A percentile compares a stretch with the other conserved stretches of the same genome.
Evolutionary conservation across 768 basidiomycete species (phyloP).

Genomic region (Pholiota molesta): DNA sequence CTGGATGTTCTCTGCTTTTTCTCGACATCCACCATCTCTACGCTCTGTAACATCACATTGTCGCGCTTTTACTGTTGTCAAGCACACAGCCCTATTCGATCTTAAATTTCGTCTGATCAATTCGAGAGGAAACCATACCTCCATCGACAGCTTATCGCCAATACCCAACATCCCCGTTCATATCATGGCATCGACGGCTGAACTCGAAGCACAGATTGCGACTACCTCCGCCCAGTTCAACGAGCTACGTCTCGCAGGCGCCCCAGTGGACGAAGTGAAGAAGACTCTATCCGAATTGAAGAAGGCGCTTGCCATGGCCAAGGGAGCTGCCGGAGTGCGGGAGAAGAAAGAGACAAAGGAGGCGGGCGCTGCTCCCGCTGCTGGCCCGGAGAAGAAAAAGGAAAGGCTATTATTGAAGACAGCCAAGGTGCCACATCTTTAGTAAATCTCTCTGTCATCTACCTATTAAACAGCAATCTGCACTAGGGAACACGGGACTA

Average conservation of each 20-base stretch:
- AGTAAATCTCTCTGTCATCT: conserved; percentile 10
- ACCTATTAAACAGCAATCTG: neutral
- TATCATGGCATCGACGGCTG: conserved; percentile 6
- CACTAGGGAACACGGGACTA: conserved; percentile 92
- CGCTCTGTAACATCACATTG: no score
- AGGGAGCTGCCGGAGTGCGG: conserved; percentile 38
- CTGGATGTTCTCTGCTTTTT: no score
- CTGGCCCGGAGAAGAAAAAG: conserved; percentile 52
- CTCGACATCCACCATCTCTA: no score
- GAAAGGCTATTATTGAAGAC: conserved; percentile 85
- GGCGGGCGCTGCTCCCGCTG: neutral
- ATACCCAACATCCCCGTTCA: neutral
- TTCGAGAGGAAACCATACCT: neutral
- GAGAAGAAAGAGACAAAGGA: conserved; percentile 41
- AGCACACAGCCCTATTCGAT: no score
- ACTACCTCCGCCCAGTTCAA: conserved; percentile 61
- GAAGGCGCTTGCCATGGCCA: conserved; percentile 50
- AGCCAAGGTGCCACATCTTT: conserved; percentile 69
- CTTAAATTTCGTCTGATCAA: no score
- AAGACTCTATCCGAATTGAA: conserved; percentile 74
- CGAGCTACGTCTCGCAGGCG: conserved; percentile 55
- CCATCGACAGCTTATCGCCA: neutral
- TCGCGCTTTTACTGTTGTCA: no score
- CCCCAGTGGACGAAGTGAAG: conserved; percentile 66
- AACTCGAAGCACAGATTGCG: conserved; percentile 56